Conservation (phyloP, 2,329 filamentous ascomycete species). For the Epichloe hybrida region DNA sequence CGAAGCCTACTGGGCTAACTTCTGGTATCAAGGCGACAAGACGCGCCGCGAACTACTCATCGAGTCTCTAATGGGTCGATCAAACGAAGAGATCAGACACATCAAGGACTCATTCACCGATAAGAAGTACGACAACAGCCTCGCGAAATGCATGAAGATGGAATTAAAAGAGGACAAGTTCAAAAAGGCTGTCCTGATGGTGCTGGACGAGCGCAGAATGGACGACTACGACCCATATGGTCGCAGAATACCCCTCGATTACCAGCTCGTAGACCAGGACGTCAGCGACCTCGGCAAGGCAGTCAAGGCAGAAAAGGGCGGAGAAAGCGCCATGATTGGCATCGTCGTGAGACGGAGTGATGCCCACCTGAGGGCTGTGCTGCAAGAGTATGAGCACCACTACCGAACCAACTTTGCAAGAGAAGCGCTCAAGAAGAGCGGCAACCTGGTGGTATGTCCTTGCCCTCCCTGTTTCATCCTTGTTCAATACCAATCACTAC, state of each 20-base stretch:
- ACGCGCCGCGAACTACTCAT: slow-evolving; percentile 81
- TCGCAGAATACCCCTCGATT: slow-evolving; percentile 41
- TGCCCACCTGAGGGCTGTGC: slow-evolving; percentile 64
- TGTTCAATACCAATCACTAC: not conserved
- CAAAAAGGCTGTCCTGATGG: slow-evolving; percentile 71
- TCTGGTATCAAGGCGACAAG: slow-evolving; percentile 85
- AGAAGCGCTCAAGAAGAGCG: slow-evolving; percentile 76
- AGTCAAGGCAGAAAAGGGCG: slow-evolving; percentile 62
- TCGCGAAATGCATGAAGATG: slow-evolving; percentile 75
- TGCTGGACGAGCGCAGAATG: slow-evolving; percentile 71
- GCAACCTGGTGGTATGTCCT: slow-evolving; percentile 74
- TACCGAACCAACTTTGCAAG: slow-evolving; percentile 74
- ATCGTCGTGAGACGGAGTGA: slow-evolving; percentile 75
- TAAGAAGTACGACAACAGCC: slow-evolving; percentile 75
- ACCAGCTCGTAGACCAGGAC: slow-evolving; percentile 52
- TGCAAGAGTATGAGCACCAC: slow-evolving; percentile 60
- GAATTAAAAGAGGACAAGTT: slow-evolving; percentile 96
- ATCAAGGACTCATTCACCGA: slow-evolving; percentile 87
- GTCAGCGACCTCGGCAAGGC: slow-evolving; percentile 55
- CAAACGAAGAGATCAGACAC: slow-evolving; percentile 69
- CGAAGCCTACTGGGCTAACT: slow-evolving; percentile 96
- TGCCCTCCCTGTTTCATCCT: not conserved
- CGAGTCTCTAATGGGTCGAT: slow-evolving; percentile 80
- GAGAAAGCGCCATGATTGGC: slow-evolving; percentile 75
- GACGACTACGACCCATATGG: slow-evolving; percentile 62